These are phyloP conservation scores for slime mould (Dictyostelium discoideum) DNA, from an alignment of 78 protist species.

Conservation along the genomic window DNA sequence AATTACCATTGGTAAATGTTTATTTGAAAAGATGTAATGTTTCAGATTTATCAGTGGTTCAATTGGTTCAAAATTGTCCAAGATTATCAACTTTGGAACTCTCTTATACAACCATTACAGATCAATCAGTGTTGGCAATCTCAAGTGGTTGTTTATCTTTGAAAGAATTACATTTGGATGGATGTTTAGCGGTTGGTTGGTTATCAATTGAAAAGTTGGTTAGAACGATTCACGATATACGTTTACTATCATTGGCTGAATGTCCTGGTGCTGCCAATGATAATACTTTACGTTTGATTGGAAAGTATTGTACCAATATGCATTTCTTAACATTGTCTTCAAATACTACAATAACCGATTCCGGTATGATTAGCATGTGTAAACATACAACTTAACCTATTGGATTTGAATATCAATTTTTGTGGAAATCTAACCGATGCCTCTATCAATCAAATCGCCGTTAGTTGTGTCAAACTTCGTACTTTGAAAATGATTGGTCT, in stretches of 20 bases:
- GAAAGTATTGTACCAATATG: conserved; percentile 40
- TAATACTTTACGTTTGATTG: conserved; percentile 51
- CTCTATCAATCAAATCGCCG: conserved; percentile 31
- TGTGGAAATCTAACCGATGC: conserved; percentile 26
- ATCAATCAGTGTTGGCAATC: conserved; percentile 16
- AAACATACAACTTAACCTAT: neutral
- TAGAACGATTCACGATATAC: conserved; percentile 31
- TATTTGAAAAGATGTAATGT: conserved; percentile 63
- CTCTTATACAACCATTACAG: conserved; percentile 21
- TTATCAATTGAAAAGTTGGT: conserved; percentile 38
- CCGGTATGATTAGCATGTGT: conserved; percentile 13
- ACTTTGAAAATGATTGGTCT: conserved; percentile 31
- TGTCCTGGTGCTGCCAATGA: conserved; percentile 47
- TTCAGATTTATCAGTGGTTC: conserved; percentile 26
- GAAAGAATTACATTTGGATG: conserved; percentile 31
- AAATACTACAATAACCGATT: conserved; percentile 28
- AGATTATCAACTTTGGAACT: conserved; percentile 21
- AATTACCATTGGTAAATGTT: conserved; percentile 61
- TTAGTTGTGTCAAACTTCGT: conserved; percentile 17
- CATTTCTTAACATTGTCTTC: conserved; percentile 16
- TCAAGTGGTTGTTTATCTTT: neutral
- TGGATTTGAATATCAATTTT: conserved; percentile 32
- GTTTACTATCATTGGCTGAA: conserved; percentile 22
- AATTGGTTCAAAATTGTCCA: conserved; percentile 17
- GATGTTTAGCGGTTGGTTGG: conserved; percentile 17